Evolutionary conservation across 352 stramenopile genomes (phyloP).

Genomic region (Globisporangium megalacanthum): DNA sequence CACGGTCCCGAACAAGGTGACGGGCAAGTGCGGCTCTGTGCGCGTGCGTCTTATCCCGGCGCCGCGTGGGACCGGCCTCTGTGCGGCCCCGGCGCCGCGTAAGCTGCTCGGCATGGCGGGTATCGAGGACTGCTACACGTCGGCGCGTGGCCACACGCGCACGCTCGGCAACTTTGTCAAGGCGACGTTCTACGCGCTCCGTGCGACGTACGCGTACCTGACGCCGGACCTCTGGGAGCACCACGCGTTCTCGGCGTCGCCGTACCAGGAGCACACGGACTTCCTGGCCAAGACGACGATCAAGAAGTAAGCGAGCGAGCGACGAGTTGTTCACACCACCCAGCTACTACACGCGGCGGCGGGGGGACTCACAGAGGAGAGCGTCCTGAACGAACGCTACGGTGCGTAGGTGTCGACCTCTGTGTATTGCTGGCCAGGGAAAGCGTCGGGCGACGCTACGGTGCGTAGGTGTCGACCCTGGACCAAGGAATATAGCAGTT

Average conservation of each 20-base stretch:
- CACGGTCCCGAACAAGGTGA: slow-evolving; percentile 99
- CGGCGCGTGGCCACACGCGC: slow-evolving; percentile 95
- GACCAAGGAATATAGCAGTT: slow-evolving; percentile 29
- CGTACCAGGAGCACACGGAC: slow-evolving; percentile 99
- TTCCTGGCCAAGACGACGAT: slow-evolving; percentile 97
- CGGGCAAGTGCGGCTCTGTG: slow-evolving; percentile 99
- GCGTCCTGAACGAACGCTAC: slow-evolving; percentile 83
- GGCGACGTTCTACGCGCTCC: slow-evolving; percentile 98
- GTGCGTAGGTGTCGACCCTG: slow-evolving; percentile 88
- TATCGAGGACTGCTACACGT: slow-evolving; percentile 98
- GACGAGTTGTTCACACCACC: slow-evolving; percentile 2
- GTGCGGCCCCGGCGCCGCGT: slow-evolving; percentile 97
- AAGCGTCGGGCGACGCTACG: slow-evolving; percentile 85
- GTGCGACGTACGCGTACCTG: slow-evolving; percentile 98
- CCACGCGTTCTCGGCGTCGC: slow-evolving; percentile 88
- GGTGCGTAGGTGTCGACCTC: slow-evolving; percentile 88
- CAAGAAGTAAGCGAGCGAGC: slow-evolving; percentile 71
- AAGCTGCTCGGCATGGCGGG: slow-evolving; percentile 99
- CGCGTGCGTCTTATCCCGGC: slow-evolving; percentile 98
- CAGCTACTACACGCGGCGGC: slow-evolving; percentile 1
- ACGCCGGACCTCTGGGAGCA: slow-evolving; percentile 99
- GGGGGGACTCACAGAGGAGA: slow-evolving; percentile 49
- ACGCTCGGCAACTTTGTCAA: slow-evolving; percentile 99
- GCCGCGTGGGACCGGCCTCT: slow-evolving; percentile 98
- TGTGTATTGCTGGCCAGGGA: slow-evolving; percentile 54